Evolutionary conservation across 139 green algal species (phyloP).

Genomic region (Micractinium sp.): DNA sequence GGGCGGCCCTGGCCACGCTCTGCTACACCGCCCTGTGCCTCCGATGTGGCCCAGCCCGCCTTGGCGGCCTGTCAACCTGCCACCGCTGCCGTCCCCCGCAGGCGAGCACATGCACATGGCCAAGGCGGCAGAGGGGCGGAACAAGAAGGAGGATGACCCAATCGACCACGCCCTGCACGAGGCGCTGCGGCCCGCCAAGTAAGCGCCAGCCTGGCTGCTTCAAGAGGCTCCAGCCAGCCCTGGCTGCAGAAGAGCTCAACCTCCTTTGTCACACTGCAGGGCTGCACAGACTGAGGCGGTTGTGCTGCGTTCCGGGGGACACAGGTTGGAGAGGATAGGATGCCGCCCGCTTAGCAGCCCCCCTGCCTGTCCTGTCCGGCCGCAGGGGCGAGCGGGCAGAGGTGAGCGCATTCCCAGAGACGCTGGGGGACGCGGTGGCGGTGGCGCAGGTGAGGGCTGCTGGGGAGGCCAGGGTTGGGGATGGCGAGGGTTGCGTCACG

Average conservation of each 20-base stretch:
- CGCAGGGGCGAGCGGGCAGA: conserved; percentile 15
- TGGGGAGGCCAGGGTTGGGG: too few relatives aligned
- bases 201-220: neutral
- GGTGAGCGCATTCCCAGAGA: conserved; percentile 13
- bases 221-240: neutral
- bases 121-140: conserved; percentile 33
- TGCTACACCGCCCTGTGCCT: neutral
- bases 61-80: neutral
- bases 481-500: neutral
- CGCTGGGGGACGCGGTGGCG: conserved; percentile 4
- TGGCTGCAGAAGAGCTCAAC: too few relatives aligned
- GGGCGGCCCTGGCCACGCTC: too few relatives aligned
- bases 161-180: conserved; percentile 23
- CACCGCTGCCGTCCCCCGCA: neutral
- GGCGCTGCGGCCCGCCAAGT: conserved; percentile 4
- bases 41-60: neutral
- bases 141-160: neutral
- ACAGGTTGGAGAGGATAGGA: too few relatives aligned
- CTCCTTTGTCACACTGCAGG: too few relatives aligned
- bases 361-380: too few relatives aligned
- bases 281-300: too few relatives aligned
- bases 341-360: too few relatives aligned
- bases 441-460: neutral
- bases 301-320: too few relatives aligned
- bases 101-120: conserved; percentile 19